phyloP scores from a whole-genome alignment of 1,284 basidiomycete species.

The Paramarasmius palmivorus region DNA sequence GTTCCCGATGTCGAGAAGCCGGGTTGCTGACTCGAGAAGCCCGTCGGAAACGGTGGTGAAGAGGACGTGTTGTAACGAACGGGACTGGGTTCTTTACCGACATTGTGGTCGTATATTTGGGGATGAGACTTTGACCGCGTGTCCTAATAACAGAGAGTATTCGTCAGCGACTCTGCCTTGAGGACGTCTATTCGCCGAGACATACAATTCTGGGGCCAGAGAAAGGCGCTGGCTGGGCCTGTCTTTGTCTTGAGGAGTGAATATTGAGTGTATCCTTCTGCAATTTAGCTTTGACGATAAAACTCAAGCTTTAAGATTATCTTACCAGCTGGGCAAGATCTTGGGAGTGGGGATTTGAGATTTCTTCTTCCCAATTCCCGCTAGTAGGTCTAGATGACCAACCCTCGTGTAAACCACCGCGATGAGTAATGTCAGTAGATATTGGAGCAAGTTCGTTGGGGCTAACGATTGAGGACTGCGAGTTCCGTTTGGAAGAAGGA shows the following conservation, averaged over 20 bases:
- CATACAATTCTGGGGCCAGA: slow-evolving; percentile 44
- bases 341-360: slow-evolving; percentile 43
- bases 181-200: slow-evolving; percentile 16
- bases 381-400: slow-evolving; percentile 56
- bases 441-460: slow-evolving; percentile 47
- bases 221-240: slow-evolving; percentile 39
- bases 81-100: slow-evolving; percentile 39
- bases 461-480: slow-evolving; percentile 59
- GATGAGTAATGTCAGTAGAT: slow-evolving; percentile 49
- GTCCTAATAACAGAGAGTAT: slow-evolving; percentile 39
- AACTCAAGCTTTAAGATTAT: slow-evolving; percentile 14
- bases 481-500: slow-evolving; percentile 57
- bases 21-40: slow-evolving; percentile 25
- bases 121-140: slow-evolving; percentile 54
- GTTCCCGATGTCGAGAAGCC: slow-evolving; percentile 20
- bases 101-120: slow-evolving; percentile 49
- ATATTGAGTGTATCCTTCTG: slow-evolving; percentile 39
- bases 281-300: slow-evolving; percentile 13
- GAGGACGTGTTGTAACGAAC: slow-evolving; percentile 39
- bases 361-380: slow-evolving; percentile 64
- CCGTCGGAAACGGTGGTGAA: slow-evolving; percentile 9
- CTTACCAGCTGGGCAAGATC: slow-evolving; percentile 50
- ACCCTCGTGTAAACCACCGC: slow-evolving; percentile 46
- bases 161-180: slow-evolving; percentile 15
- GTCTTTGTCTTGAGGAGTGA: slow-evolving; percentile 51